Base-by-base conservation (phyloP, 1,284 basidiomycete genomes). In the Abortiporus biennis region DNA sequence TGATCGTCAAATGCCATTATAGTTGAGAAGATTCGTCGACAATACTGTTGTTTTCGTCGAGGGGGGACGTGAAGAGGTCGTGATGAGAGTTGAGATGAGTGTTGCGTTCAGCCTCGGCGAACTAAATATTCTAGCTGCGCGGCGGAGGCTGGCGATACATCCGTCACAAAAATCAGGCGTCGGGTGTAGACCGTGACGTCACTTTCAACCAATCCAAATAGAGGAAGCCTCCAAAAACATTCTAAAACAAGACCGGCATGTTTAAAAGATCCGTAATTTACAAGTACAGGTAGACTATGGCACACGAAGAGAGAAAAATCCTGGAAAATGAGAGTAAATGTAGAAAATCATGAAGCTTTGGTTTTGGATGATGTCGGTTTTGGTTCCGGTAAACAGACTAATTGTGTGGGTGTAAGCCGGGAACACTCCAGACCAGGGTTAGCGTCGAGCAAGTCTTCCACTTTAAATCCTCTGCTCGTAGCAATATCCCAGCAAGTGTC, bases 401-500 rank as follows among this genome's bases (percentile, higher is more conserved):
- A 67, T 27, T 72, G 69, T 16, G 82, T 81, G 1, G 79, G 78
- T 51, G 69, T 69, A 30, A 87, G 60, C 24, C 61, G 58, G 23
- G 72, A 71, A 55, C 84, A 87, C 15, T 74, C 58, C 38, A 85
- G 54, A 37, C 66, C 67, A 5, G 66, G 65, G 52, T 87, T 87
- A 17, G 72, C 59, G 34, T 67, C 64, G 38, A 63, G 66, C 23
- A 87, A 62, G 42, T 68, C 67, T 17, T 81, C 78, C 43, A 85
- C 47, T 8, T 68, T 65, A 49, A 71, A 75, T 8, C 74, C 74
- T 46, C 75, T 63, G 9, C 63, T 55, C 42, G 68, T 65, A 15
- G 76, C 66, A 25, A 87, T 71, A 9, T 73, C 74, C 83, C 83
- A 87, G 57, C 84, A 87, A 3, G 74, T 75, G 51, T 87, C 81